Evolutionary conservation across 306 rosid genomes (phyloP).

Genomic region (Cucurbita pepo): DNA sequence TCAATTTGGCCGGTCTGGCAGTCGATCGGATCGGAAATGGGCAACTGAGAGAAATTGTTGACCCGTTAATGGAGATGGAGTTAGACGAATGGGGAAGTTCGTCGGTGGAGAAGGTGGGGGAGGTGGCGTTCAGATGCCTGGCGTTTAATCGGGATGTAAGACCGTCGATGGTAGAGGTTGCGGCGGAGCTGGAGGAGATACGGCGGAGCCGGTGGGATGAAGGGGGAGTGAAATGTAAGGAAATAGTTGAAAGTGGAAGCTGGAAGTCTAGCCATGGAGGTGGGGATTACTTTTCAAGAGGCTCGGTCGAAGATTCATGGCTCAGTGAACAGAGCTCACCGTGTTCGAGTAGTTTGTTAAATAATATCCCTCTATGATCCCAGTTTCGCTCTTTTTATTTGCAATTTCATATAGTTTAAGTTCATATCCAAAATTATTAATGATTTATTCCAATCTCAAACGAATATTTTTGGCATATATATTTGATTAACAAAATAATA

Average conservation of each 20-base stretch:
- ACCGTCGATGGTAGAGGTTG: constrained; percentile 84
- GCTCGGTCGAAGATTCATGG: constrained; percentile 70
- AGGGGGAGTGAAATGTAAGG: constrained; percentile 15
- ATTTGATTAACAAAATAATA: no score
- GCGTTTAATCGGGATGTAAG: constrained; percentile 87
- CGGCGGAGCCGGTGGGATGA: constrained; percentile 23
- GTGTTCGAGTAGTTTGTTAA: constrained; percentile 50
- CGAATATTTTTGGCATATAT: no score
- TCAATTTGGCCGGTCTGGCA: constrained; percentile 61
- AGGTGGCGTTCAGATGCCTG: constrained; percentile 79
- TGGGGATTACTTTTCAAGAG: constrained; percentile 30
- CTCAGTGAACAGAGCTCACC: constrained; percentile 71
- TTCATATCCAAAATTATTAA: no score
- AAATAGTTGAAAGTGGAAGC: constrained; percentile 5
- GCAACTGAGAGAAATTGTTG: constrained; percentile 49
- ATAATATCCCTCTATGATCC: constrained; percentile 28
- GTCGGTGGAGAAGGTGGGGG: constrained; percentile 57
- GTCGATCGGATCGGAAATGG: constrained; percentile 58
- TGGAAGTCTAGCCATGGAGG: constrained; percentile 17
- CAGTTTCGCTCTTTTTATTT: no score
- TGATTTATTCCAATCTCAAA: no score
- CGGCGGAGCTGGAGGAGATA: constrained; percentile 53
- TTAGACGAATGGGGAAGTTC: constrained; percentile 33
- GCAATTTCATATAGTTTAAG: no score
- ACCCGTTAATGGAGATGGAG: constrained; percentile 29